Evolutionary conservation across 345 rosid genomes (phyloP).

Genomic region (Raphanus raphanistrum): DNA sequence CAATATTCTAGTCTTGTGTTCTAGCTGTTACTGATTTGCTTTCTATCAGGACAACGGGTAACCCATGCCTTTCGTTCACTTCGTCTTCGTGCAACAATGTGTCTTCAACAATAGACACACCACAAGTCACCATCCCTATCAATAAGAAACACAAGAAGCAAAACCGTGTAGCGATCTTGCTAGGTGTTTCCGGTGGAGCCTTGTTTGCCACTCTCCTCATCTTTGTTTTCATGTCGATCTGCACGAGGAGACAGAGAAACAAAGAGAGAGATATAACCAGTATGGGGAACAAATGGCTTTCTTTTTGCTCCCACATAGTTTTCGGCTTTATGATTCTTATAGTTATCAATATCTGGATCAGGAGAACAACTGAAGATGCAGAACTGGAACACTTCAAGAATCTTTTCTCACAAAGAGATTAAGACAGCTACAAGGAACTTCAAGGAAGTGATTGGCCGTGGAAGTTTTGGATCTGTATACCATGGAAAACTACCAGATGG

Average conservation of each 20-base stretch:
- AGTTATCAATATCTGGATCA: slow-evolving; percentile 22
- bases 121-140: slow-evolving; percentile 67
- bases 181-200: slow-evolving; percentile 64
- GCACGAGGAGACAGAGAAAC: slow-evolving; percentile 46
- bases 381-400: slow-evolving; percentile 80
- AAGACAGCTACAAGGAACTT: slow-evolving; percentile 77
- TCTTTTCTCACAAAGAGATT: slow-evolving; percentile 81
- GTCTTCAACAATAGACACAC: slow-evolving; percentile 68
- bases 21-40: slow-evolving; percentile 22
- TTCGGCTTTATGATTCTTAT: slow-evolving; percentile 13
- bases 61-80: slow-evolving; percentile 74
- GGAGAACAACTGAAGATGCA: slow-evolving; percentile 60
- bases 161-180: slow-evolving; percentile 47
- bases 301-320: slow-evolving; percentile 2
- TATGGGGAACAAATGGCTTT: slow-evolving; percentile 39
- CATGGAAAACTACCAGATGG: slow-evolving; percentile 81
- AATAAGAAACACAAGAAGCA: slow-evolving; percentile 45
- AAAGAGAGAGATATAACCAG: slow-evolving; percentile 48
- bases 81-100: slow-evolving; percentile 60
- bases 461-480: slow-evolving; percentile 89
- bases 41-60: slow-evolving; percentile 67
- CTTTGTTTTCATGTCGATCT: slow-evolving; percentile 41
- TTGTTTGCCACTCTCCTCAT: slow-evolving; percentile 49
- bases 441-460: slow-evolving; percentile 80
- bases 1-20: background rate